Conservation (phyloP, 108 stramenopile species). For the Skeletonema potamos region DNA sequence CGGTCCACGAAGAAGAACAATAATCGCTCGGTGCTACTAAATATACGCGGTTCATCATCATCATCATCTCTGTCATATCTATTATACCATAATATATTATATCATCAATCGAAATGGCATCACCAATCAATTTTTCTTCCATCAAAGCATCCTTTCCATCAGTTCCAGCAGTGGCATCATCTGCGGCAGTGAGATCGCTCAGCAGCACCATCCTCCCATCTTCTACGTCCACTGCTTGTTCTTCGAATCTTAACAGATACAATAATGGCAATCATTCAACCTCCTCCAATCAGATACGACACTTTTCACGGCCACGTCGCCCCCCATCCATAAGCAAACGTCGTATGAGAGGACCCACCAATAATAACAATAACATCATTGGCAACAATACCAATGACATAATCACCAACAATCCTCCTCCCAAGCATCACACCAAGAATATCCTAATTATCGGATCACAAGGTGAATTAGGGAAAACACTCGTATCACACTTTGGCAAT, state of each 20-base stretch:
- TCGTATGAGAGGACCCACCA: not conserved
- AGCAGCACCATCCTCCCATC: not conserved
- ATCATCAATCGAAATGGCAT: not conserved
- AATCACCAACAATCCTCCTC: not conserved
- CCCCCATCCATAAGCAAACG: not conserved
- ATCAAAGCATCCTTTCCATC: not conserved
- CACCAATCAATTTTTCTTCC: not conserved
- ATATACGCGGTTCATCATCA: no score
- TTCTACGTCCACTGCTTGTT: not conserved
- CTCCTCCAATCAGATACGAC: not conserved
- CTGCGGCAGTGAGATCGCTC: not conserved
- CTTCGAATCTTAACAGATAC: not conserved
- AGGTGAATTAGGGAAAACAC: constrained; percentile 56
- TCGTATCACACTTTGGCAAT: constrained; percentile 42
- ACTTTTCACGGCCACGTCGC: not conserved
- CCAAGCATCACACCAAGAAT: constrained; percentile 22
- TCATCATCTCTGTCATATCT: no score
- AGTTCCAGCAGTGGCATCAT: not conserved
- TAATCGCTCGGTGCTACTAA: no score
- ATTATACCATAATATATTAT: no score
- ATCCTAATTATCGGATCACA: constrained; percentile 79
- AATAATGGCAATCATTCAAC: no score
- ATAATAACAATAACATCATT: no score
- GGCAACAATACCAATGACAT: not conserved
- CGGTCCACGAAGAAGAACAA: no score